Evolutionary conservation across 2,329 filamentous ascomycete genomes (phyloP), one percentile per base, ranked within the genome.

Genomic region (Penicillium sp.): DNA sequence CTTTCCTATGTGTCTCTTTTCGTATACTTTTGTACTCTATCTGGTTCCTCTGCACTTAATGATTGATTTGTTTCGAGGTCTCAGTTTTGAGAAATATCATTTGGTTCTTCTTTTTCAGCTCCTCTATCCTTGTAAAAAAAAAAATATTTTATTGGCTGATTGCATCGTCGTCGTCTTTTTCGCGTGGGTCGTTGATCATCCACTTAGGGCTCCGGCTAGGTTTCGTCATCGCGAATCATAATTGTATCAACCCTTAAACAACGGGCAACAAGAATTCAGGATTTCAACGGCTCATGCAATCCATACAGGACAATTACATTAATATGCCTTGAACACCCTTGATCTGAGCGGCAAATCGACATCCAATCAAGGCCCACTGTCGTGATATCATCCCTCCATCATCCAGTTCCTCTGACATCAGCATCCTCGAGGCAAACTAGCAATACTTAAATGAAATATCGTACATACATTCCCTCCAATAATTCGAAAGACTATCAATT

Each of bases 381-480:
- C 40, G 46, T 61, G 59, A 61, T 54, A 60, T 61, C 59, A 61
- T 61, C 33, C 12, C 46, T 45, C 17, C 59, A 61, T 61, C 59
- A 61, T 60, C 41, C 8, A 34, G 15, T 15, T 26, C 39, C 24
- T 10, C 30, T 61, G 58, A 59, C 58, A 61, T 61, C 58, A 59
- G 52, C n/a, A n/a, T n/a, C n/a, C n/a, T 29, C 37, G 37, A 42
- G 13, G 7, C 29, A 33, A 40, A 7, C 15, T 7, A 23, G 7
- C 17, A 9, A 7, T 15, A 41, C 24, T 41, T 24, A 15, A 12
- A 21, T 26, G 13, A 6, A 39, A 39, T 15, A n/a, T 15, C 5
- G 4, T 15, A 6, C n/a, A 32, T 32, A 13, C 29, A 4, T 32
- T 15, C 24, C 10, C 24, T 6, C 5, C 13, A 10, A 39, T 21